Base-by-base conservation (phyloP, 768 basidiomycete species). In the Leucocoprinus leucothites region DNA sequence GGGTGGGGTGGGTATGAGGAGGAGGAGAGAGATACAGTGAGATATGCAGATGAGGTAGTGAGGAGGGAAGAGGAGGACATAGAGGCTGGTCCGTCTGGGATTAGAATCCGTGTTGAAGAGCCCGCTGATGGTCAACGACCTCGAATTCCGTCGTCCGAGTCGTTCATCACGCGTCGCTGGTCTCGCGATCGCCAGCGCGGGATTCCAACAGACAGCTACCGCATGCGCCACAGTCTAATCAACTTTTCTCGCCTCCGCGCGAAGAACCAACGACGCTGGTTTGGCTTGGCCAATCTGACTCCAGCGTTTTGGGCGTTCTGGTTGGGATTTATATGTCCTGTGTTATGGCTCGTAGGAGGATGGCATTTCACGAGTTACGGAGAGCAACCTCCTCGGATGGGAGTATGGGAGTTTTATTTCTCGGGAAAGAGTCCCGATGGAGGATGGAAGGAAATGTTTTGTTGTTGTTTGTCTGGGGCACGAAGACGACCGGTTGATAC, bases 271-370 rank as follows among this genome's bases (percentile, higher is more conserved):
- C 69, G n/a, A 8, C 21, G 44, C 1, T 16, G 43, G 31, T 36
- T 53, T 31, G 43, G 43, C 18, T 13, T 52, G 61, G 61, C 58
- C 25, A 59, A 48, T 9, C 61, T 64, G 7, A 80, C 78, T 0
- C 78, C 81, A 0, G 73, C 80, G 2, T 77, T 79, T 62, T 78
- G 85, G 65, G 71, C 87, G n/a, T 90, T 90, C 69, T 89, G 85
- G 84, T 54, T 85, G 0, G 88, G 88, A 2, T 90, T 90, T 61
- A 54, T 88, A 45, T 84, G 79, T 44, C 88, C 88, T 0, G 81
- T 86, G 67, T 78, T 88, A 50, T 90, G 88, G 88, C 76, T 90
- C 43, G 74, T 89, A 13, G 88, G 87, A 0, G 88, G 88, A 3
- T 90, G 88, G 88, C 79, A 86, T 55, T 71, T 83, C 53, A 79